Percentiles rank a stretch among this genome's conserved stretches.
Conservation (phyloP, 129 eudicot species). For the Logfia minima region DNA sequence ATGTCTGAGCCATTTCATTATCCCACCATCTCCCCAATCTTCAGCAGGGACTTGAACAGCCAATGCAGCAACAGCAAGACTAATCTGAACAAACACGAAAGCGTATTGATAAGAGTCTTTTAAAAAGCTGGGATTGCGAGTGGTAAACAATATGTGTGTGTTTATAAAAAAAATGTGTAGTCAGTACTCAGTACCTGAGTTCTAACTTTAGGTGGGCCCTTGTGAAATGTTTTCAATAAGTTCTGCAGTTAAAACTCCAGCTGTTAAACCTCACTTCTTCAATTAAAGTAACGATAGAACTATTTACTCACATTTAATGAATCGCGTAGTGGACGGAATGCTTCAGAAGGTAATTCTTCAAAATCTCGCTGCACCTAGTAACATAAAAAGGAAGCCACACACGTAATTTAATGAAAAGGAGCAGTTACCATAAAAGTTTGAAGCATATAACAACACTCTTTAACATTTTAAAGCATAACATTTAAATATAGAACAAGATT, state of each 20-base stretch:
- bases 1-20: constrained; percentile 82
- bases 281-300: constrained; percentile 5
- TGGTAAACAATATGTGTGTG: neutral
- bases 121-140: neutral
- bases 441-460: constrained; percentile 8
- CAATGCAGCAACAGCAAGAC: constrained; percentile 99
- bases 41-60: constrained; percentile 98
- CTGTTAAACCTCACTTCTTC: constrained; percentile 21
- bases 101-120: neutral
- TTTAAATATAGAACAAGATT: neutral
- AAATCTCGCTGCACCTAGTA: constrained; percentile 93
- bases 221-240: constrained; percentile 81
- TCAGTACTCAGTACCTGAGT: constrained; percentile 86
- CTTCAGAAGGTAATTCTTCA: constrained; percentile 98
- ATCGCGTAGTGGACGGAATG: constrained; percentile 89
- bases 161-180: neutral
- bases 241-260: constrained; percentile 51
- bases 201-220: constrained; percentile 98
- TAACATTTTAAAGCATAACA: neutral
- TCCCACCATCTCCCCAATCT: constrained; percentile 99
- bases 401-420: constrained; percentile 12
- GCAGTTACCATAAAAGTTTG: constrained; percentile 15
- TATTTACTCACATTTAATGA: constrained; percentile 67
- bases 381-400: constrained; percentile 2
- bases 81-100: constrained; percentile 58